Conservation (phyloP, 306 rosid species). For the Cucurbita pepo region DNA sequence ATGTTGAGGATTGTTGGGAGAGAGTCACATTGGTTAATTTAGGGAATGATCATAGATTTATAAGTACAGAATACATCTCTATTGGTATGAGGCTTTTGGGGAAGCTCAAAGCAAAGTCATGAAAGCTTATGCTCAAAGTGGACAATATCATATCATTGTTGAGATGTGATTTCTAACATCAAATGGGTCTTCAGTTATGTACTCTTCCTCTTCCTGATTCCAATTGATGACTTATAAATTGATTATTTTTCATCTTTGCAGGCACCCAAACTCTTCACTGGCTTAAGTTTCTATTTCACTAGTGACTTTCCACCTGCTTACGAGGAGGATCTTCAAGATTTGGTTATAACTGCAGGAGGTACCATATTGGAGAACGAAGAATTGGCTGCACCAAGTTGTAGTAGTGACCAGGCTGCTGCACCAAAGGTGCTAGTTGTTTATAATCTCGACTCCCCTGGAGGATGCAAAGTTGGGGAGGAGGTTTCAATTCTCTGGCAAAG, state of each 20-base stretch:
- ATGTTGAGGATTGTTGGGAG: too few species aligned
- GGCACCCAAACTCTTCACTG: constrained; percentile 60
- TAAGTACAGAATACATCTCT: too few species aligned
- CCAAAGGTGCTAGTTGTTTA: constrained; percentile 44
- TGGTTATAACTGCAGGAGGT: constrained; percentile 66
- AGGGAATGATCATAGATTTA: too few species aligned
- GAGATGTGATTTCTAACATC: too few species aligned
- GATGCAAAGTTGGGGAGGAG: constrained; percentile 68
- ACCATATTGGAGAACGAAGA: constrained; percentile 30
- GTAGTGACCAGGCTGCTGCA: neutral
- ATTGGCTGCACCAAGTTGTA: constrained; percentile 13
- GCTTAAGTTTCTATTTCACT: constrained; percentile 47
- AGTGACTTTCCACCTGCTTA: constrained; percentile 46
- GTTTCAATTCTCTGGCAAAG: constrained; percentile 74
- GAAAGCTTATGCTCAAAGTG: too few species aligned
- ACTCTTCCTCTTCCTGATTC: neutral
- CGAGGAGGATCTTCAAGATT: constrained; percentile 49
- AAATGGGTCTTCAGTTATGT: neutral
- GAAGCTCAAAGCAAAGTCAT: too few species aligned
- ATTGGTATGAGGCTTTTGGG: too few species aligned
- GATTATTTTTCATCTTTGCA: constrained; percentile 9
- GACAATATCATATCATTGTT: too few species aligned
- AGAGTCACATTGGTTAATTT: too few species aligned
- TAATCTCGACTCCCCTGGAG: constrained; percentile 68
- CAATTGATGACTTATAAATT: neutral